Conservation (phyloP, 805 yeast species). For the Starmerella etchellsii region DNA sequence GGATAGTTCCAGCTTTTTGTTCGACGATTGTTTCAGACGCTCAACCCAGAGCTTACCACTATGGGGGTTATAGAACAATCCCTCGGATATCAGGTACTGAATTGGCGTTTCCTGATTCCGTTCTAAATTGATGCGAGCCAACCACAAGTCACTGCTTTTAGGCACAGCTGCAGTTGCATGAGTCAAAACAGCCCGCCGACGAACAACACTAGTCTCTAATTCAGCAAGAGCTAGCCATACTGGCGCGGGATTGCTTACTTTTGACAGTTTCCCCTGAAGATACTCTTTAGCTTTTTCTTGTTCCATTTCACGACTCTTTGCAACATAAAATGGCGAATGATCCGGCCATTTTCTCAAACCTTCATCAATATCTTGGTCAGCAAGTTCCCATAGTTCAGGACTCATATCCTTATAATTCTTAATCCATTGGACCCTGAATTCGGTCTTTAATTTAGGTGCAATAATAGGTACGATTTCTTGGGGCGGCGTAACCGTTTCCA, state of each 20-base stretch:
- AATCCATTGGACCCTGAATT: not conserved
- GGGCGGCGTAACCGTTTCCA: too few species aligned
- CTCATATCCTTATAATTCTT: not conserved
- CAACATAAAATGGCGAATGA: not conserved
- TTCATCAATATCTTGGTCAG: not conserved
- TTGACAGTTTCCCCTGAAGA: not conserved
- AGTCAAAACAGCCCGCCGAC: slow-evolving; percentile 11
- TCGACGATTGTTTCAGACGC: slow-evolving; percentile 36
- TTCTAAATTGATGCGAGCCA: slow-evolving; percentile 5
- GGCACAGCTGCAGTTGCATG: slow-evolving; percentile 6
- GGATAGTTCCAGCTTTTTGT: slow-evolving; percentile 44
- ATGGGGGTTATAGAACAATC: slow-evolving; percentile 43
- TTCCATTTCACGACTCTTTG: not conserved
- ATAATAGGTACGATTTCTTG: too few species aligned
- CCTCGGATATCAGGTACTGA: slow-evolving; percentile 38
- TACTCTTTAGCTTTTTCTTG: not conserved
- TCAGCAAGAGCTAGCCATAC: slow-evolving; percentile 3
- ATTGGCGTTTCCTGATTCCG: slow-evolving; percentile 1
- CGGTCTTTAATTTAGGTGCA: too few species aligned
- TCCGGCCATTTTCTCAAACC: slow-evolving; percentile 4
- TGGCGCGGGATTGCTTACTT: not conserved
- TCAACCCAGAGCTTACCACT: slow-evolving; percentile 57
- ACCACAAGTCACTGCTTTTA: slow-evolving; percentile 10
- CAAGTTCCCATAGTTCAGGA: not conserved
- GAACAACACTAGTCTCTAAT: not conserved